Evolutionary conservation across 129 eudicot genomes (phyloP), one percentile per base, ranked within the genome.

Genomic region (Heracleum sosnowskyi): DNA sequence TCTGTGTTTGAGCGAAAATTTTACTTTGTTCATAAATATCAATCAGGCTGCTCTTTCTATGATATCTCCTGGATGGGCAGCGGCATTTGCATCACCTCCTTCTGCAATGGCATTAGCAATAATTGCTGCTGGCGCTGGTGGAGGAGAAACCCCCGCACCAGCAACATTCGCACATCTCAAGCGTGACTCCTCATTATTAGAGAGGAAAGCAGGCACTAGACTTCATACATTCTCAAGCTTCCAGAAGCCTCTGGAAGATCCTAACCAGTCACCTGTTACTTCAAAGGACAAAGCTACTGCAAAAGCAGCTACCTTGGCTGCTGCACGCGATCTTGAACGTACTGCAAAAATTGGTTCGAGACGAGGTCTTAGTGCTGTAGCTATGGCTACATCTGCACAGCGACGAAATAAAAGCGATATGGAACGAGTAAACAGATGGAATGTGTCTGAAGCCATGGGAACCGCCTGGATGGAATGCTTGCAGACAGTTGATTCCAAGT

Each of bases 111-210:
- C 97, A 64, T 82, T 95, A 69, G 97, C 99, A 77, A 95, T 95
- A 97, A 88, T 95, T 78, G 99, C 97, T 73, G 99, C 99, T 77
- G 99, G 99, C 82, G 97, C 99, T 64, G 93, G 91, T 76, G 99
- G 99, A 18, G 98, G 97, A n/a, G 99, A 95, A 87, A 82, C 88
- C 47, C 34, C 85, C 18, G 81, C 91, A 29, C 91, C 96, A 45
- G 87, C 91, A 66, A 77, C 93, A 80, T 39, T 84, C 33, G 72
- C 85, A 33, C 89, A 90, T 28, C 96, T 89, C 35, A 88, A 83
- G 47, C 94, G 95, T 4, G 95, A 92, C 69, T 80, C 90, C 39
- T 91, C 96, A 7, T 77, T 88, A 76, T 88, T 90, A 29, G 97
- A 91, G 83, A 79, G 92, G 31, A 95, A 90, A 77, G 74, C 95